phyloP scores from a whole-genome alignment of 2,329 filamentous ascomycete species.

The Chrysoporthe cubensis region DNA sequence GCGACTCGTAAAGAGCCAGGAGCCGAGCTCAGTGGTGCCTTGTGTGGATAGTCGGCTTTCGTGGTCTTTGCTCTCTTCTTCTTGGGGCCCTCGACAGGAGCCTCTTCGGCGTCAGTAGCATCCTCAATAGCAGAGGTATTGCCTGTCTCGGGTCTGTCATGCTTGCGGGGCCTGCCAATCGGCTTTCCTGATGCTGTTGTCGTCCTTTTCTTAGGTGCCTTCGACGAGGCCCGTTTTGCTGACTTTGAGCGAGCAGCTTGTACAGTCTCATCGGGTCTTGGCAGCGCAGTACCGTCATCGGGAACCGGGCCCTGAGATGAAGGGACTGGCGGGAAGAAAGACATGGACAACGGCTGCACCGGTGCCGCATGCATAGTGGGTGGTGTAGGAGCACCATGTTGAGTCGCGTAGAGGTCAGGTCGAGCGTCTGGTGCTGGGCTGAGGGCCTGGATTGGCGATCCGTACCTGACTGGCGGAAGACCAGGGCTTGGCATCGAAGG shows the following conservation, averaged over 20 bases:
- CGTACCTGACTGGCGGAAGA: constrained; percentile 33
- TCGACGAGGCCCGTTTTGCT: constrained; percentile 62
- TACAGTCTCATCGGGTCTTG: constrained; percentile 36
- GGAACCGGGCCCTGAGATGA: constrained; percentile 26
- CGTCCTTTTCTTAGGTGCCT: constrained; percentile 55
- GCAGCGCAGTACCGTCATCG: constrained; percentile 32
- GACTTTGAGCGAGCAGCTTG: constrained; percentile 35
- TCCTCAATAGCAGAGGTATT: constrained; percentile 78
- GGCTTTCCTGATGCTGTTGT: constrained; percentile 52
- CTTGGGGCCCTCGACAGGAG: constrained; percentile 52
- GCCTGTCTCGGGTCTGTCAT: constrained; percentile 52
- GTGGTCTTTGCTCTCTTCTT: constrained; percentile 83
- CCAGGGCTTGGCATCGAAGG: constrained; percentile 42
- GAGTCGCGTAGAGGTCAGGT: constrained; percentile 17
- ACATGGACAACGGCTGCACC: constrained; percentile 20
- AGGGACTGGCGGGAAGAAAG: constrained; percentile 30
- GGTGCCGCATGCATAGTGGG: constrained; percentile 12
- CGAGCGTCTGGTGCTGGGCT: constrained; percentile 27
- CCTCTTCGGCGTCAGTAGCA: constrained; percentile 61
- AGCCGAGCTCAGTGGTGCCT: constrained; percentile 71
- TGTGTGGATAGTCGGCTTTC: constrained; percentile 58
- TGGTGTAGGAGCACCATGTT: constrained; percentile 27
- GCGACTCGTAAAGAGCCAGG: constrained; percentile 85
- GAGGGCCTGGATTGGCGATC: constrained; percentile 21
- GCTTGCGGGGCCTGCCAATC: constrained; percentile 60